Evolutionary conservation across 1,284 basidiomycete genomes (phyloP).

Genomic region (Trichosporon asahii): DNA sequence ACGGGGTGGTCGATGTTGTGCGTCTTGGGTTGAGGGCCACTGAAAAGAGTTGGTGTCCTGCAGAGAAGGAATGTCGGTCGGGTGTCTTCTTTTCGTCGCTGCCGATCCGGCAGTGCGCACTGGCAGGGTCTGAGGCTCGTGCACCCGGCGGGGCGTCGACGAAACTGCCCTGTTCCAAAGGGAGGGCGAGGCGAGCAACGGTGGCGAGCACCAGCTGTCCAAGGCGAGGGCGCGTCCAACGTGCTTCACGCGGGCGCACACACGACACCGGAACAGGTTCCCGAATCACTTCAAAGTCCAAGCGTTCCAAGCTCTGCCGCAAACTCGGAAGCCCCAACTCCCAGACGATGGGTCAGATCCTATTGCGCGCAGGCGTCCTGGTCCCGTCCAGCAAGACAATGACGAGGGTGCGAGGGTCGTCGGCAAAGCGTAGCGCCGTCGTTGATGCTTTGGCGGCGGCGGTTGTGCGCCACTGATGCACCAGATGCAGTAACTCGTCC

Average conservation of each 20-base stretch:
- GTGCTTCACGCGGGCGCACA: not conserved
- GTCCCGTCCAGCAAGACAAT: conserved; percentile 7
- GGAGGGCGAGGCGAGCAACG: not conserved
- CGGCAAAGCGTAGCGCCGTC: not conserved
- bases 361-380: not conserved
- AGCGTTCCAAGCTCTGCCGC: not conserved
- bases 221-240: not conserved
- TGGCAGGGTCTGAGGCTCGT: conserved; percentile 5
- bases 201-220: not conserved
- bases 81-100: conserved; percentile 2
- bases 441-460: not conserved
- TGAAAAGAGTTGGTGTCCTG: not conserved
- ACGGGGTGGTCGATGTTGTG: not conserved
- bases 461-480: not conserved
- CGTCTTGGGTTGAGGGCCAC: not conserved
- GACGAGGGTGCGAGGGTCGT: not conserved
- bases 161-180: not conserved
- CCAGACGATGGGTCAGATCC: not conserved
- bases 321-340: not conserved
- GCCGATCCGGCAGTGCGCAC: not conserved
- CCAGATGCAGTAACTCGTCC: not conserved
- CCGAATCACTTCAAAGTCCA: not conserved
- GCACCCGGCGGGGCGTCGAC: not conserved
- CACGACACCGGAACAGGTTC: not conserved
- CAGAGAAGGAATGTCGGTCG: not conserved